Evolutionary conservation across 257 asterid genomes (phyloP).

Genomic region (Datura wrightii): DNA sequence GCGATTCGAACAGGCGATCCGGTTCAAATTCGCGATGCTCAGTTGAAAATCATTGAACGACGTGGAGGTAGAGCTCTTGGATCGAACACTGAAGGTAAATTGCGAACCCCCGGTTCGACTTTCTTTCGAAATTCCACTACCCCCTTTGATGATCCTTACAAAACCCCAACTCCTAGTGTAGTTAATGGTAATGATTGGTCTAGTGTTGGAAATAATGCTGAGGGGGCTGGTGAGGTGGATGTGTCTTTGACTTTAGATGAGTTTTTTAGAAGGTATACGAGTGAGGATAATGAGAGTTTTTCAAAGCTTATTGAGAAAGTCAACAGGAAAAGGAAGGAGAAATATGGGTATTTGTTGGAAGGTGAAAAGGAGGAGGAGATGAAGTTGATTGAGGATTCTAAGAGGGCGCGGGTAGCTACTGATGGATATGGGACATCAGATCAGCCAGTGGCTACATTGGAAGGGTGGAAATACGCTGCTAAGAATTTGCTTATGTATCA

Average conservation of each 20-base stretch:
- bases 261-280: conserved; percentile 80
- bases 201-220: conserved; percentile 39
- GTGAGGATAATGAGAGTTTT: conserved; percentile 96
- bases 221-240: conserved; percentile 39
- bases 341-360: conserved; percentile 76
- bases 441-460: conserved; percentile 77
- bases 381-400: conserved; percentile 60
- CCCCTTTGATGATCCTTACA: conserved; percentile 45
- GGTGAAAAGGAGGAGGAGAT: conserved; percentile 46
- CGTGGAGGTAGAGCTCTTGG: conserved; percentile 60
- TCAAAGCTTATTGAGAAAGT: conserved; percentile 68
- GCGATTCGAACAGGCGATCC: conserved; percentile 83
- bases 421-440: conserved; percentile 94
- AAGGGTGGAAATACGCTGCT: conserved; percentile 86
- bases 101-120: conserved; percentile 73
- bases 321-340: conserved; percentile 75
- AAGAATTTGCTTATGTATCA: conserved; percentile 92
- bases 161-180: conserved; percentile 25
- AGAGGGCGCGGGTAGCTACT: conserved; percentile 60
- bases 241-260: conserved; percentile 67
- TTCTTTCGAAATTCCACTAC: conserved; percentile 73
- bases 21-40: conserved; percentile 85
- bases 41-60: conserved; percentile 88
- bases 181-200: conserved; percentile 24
- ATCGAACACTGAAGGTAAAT: conserved; percentile 42